Percentiles rank a stretch among this genome's conserved stretches.
phyloP scores from a whole-genome alignment of 257 asterid genomes.

The Leptodermis oblonga region DNA sequence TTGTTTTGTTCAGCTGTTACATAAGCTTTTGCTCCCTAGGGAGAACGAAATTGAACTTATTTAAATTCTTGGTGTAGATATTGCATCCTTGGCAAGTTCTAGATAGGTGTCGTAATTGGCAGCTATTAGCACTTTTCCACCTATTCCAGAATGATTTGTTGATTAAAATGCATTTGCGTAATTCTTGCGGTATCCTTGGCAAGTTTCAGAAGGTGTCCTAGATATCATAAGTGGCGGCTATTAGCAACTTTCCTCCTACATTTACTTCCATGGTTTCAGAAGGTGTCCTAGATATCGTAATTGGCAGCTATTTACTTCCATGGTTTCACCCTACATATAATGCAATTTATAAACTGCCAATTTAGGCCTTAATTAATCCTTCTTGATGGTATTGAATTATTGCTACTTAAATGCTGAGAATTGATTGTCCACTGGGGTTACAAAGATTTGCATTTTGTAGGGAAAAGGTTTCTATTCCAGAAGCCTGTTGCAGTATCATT shows the following conservation, averaged over 20 bases:
- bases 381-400: not conserved
- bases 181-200: no score
- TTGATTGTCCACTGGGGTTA: not conserved
- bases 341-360: not conserved
- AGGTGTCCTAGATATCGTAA: no score
- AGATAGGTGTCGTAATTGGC: not conserved
- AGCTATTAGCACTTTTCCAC: not conserved
- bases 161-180: not conserved
- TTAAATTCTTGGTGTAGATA: not conserved
- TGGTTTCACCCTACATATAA: not conserved
- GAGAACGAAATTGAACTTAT: not conserved
- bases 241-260: not conserved
- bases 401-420: not conserved
- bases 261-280: not conserved
- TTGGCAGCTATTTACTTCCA: no score
- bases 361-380: not conserved
- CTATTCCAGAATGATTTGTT: not conserved
- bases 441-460: not conserved
- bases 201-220: no score
- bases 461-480: not conserved
- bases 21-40: not conserved
- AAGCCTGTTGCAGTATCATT: not conserved
- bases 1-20: constrained; percentile 4
- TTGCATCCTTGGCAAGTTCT: not conserved
- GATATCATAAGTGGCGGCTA: no score